Conservation (phyloP, 139 green algal genomes). For the Picochlorum sp. region DNA sequence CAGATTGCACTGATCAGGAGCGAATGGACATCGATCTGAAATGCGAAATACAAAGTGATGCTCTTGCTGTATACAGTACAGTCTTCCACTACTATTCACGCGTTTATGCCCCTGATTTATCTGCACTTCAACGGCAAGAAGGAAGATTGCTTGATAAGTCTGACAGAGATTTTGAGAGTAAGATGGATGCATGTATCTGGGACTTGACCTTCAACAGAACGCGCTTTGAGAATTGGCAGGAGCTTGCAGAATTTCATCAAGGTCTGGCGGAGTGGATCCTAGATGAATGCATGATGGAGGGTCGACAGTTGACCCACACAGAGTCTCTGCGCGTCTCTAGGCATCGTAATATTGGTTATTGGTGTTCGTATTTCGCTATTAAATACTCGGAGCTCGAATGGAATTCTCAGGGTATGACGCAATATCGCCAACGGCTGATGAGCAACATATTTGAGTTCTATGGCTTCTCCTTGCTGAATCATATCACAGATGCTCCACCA, state of each 20-base stretch:
- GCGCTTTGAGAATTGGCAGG: background rate
- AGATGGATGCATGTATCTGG: background rate
- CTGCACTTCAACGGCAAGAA: background rate
- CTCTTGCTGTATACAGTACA: too few species aligned
- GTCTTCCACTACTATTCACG: too few species aligned
- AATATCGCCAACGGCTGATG: background rate
- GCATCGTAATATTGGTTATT: slow-evolving; percentile 1
- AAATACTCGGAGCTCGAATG: background rate
- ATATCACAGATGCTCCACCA: slow-evolving; percentile 2
- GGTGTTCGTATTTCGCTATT: background rate
- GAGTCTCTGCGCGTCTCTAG: background rate
- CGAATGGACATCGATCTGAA: too few species aligned
- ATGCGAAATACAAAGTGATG: too few species aligned
- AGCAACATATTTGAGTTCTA: background rate
- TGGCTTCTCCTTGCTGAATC: slow-evolving; percentile 3
- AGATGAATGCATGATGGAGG: background rate
- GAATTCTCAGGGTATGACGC: background rate
- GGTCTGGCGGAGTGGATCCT: background rate
- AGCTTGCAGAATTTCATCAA: background rate
- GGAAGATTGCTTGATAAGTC: background rate
- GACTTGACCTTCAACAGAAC: background rate
- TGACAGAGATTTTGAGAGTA: background rate
- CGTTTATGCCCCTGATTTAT: too few species aligned
- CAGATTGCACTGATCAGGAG: too few species aligned
- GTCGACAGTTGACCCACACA: too few species aligned